Evolutionary conservation across 2,329 filamentous ascomycete species (phyloP).

Genomic region (Ophiosphaerella narmari): DNA sequence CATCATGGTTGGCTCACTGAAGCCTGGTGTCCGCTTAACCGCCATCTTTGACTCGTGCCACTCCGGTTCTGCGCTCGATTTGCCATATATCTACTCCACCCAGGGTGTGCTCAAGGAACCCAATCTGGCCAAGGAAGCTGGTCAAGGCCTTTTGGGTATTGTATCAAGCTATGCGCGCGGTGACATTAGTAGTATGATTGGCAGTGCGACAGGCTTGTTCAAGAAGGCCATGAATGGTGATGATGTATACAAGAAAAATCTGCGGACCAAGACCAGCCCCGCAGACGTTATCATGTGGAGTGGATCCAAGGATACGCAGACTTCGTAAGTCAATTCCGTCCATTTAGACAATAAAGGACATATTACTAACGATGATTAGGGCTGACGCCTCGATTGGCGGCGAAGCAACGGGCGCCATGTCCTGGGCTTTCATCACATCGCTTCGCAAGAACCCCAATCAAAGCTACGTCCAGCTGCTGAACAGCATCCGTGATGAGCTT

Average conservation of each 20-base stretch:
- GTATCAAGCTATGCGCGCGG: slow-evolving; percentile 81
- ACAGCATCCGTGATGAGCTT: slow-evolving; percentile 91
- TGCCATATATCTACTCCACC: slow-evolving; percentile 80
- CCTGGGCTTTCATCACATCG: slow-evolving; percentile 91
- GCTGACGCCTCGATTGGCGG: slow-evolving; percentile 87
- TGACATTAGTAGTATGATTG: slow-evolving; percentile 80
- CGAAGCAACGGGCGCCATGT: slow-evolving; percentile 96
- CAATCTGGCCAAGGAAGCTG: slow-evolving; percentile 79
- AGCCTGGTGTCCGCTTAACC: slow-evolving; percentile 80
- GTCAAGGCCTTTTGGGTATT: slow-evolving; percentile 70
- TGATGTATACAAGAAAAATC: slow-evolving; percentile 76
- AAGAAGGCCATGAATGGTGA: slow-evolving; percentile 86
- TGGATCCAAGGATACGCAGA: slow-evolving; percentile 94
- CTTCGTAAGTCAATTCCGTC: slow-evolving; percentile 67
- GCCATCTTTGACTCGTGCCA: slow-evolving; percentile 84
- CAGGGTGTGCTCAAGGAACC: slow-evolving; percentile 81
- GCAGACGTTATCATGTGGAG: slow-evolving; percentile 99
- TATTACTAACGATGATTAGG: slow-evolving; percentile 52
- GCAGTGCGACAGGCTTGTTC: slow-evolving; percentile 78
- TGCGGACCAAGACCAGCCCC: slow-evolving; percentile 87
- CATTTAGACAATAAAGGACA: background rate
- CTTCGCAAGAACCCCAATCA: slow-evolving; percentile 93
- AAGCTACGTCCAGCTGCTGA: slow-evolving; percentile 93
- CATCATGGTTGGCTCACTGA: slow-evolving; percentile 77
- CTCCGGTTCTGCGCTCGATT: slow-evolving; percentile 75